Base-by-base conservation (phyloP, 768 basidiomycete species). In the Gymnopilus dilepis region DNA sequence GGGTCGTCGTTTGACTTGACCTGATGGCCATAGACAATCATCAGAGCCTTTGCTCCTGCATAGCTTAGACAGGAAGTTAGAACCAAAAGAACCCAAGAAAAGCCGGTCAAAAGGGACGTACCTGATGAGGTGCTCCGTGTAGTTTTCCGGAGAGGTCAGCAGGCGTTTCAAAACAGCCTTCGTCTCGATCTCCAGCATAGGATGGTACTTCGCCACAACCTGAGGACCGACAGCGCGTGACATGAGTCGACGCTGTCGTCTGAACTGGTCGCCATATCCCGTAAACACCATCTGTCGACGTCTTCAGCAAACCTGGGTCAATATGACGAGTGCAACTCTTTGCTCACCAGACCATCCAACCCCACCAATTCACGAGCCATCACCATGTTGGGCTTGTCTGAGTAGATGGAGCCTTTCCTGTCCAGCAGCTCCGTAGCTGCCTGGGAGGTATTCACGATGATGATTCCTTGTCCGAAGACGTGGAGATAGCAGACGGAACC, bases 341-440 rank as follows among this genome's bases (percentile, higher is more conserved):
- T 22, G 21, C 42, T 43, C 42, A 43, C 42, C 42, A 43, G 42
- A 43, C 42, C 42, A n/a, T 43, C 42, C 21, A 43, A 22, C 7
- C 42, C 42, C 42, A 47, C 21, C 26, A 47, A 22, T 22, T 47
- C 45, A 11, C 45, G 21, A 24, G 12, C 33, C 33, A 34, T 34
- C 6, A 34, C 33, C 33, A 34, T 34, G 6, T 34, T 34, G 33
- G 37, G 54, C 21, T 28, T 45, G 28, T 58, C 63, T 2, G 69
- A 70, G 43, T 68, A 68, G 38, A 65, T 68, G 13, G 65, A 52
- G 2, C 65, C 64, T 12, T 63, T 41, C 40, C 61, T 63, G 4
- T 66, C 67, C 28, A 70, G 43, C 13, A 68, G 50, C 6, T 68
- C 64, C 1, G 54, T 58, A 5, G 63, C 64, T 6, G 61, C 58